These are phyloP conservation scores for Calonectria pteridis DNA, from an alignment of 2,329 filamentous ascomycete species.

Conservation along the genomic window DNA sequence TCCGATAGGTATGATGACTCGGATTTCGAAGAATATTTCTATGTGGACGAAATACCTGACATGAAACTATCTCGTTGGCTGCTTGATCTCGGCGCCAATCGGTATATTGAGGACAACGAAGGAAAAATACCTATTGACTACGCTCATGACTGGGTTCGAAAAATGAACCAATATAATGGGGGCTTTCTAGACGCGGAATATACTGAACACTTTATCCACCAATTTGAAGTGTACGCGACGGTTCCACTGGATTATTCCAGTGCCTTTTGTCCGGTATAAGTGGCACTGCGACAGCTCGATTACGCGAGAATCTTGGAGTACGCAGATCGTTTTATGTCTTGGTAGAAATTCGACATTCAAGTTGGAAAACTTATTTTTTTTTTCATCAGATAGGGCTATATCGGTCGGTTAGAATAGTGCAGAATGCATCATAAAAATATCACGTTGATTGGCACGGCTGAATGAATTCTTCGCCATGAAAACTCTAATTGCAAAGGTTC, in stretches of 20 bases:
- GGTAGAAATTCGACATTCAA: not conserved
- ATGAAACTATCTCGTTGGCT: not conserved
- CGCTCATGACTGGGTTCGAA: not conserved
- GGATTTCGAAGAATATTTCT: too few species aligned
- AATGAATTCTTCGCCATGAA: not conserved
- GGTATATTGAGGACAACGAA: not conserved
- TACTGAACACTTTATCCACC: accelerated
- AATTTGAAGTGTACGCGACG: not conserved
- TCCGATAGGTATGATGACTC: too few species aligned
- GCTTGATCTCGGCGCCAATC: not conserved
- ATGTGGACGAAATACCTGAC: not conserved
- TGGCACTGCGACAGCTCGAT: not conserved
- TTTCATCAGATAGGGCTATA: not conserved
- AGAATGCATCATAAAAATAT: not conserved
- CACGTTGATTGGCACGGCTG: not conserved
- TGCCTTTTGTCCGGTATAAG: not conserved
- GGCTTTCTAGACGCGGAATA: accelerated
- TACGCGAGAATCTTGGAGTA: not conserved
- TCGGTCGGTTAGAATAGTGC: not conserved
- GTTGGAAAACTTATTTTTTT: not conserved
- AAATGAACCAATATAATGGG: not conserved
- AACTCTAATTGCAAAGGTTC: not conserved
- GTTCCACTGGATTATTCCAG: not conserved
- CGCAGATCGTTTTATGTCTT: not conserved
- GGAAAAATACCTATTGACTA: not conserved